Percentiles rank a stretch among this genome's conserved stretches.
Evolutionary conservation across 2,329 filamentous ascomycete species (phyloP).

Genomic region (Penicillium sp.): DNA sequence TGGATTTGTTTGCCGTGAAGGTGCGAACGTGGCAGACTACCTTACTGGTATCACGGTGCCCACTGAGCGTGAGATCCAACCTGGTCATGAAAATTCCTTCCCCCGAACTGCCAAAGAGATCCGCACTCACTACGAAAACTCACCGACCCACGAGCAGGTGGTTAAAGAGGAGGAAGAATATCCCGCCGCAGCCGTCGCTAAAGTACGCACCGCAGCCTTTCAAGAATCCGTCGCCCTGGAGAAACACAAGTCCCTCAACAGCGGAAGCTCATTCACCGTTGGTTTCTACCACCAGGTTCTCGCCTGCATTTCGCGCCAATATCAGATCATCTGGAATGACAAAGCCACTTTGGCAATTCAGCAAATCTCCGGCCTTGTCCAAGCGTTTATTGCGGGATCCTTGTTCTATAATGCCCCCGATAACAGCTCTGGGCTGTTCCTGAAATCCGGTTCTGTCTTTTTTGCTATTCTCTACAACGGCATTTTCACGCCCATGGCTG

Average conservation of each 20-base stretch:
- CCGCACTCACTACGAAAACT: too few species aligned
- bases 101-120: too few species aligned
- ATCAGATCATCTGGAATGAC: conserved; percentile 66
- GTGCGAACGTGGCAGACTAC: conserved; percentile 74
- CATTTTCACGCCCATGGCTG: conserved; percentile 72
- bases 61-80: conserved; percentile 67
- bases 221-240: too few species aligned
- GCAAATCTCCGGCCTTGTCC: conserved; percentile 72
- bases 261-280: too few species aligned
- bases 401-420: conserved; percentile 69
- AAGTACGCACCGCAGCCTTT: too few species aligned
- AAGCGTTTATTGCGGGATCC: conserved; percentile 72
- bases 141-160: too few species aligned
- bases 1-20: conserved; percentile 61
- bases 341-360: conserved; percentile 81
- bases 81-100: too few species aligned
- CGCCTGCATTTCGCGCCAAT: too few species aligned
- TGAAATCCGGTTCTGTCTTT: conserved; percentile 66
- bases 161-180: too few species aligned
- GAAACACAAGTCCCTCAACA: too few species aligned
- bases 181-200: too few species aligned
- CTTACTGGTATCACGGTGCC: conserved; percentile 72
- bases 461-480: conserved; percentile 65
- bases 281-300: too few species aligned
- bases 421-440: conserved; percentile 63